Evolutionary conservation across 148 eudicot genomes (phyloP).

Genomic region (Talinum fruticosum): DNA sequence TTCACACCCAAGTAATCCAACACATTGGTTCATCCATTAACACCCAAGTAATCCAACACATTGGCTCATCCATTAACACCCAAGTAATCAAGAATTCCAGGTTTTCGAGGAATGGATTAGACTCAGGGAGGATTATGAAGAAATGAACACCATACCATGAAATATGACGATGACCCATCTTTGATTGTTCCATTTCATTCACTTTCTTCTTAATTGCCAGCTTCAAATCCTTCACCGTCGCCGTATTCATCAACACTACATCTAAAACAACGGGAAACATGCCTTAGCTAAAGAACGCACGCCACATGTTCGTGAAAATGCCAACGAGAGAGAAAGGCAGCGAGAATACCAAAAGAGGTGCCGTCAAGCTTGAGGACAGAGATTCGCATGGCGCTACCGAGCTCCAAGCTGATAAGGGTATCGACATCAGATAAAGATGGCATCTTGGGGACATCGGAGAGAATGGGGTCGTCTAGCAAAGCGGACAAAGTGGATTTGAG

Average conservation of each 20-base stretch:
- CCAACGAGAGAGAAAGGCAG: conserved; percentile 7
- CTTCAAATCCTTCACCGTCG: conserved; percentile 79
- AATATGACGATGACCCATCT: conserved; percentile 96
- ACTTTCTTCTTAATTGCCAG: conserved; percentile 62
- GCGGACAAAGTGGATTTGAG: conserved; percentile 60
- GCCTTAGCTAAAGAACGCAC: neutral
- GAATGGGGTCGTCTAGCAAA: conserved; percentile 69
- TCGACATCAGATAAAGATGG: conserved; percentile 80
- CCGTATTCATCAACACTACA: conserved; percentile 77
- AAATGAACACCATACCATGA: conserved; percentile 54
- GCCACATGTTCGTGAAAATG: conserved; percentile 29
- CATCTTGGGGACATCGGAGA: conserved; percentile 71
- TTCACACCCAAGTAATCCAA: too few relatives aligned
- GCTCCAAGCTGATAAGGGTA: conserved; percentile 78
- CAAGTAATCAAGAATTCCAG: neutral
- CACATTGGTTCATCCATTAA: too few relatives aligned
- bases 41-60: too few relatives aligned
- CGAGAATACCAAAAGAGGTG: conserved; percentile 58
- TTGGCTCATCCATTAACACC: too few relatives aligned
- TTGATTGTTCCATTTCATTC: conserved; percentile 68
- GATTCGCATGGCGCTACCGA: conserved; percentile 95
- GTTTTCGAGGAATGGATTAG: too few relatives aligned
- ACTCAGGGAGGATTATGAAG: neutral
- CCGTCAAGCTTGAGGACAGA: conserved; percentile 73
- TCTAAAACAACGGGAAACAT: conserved; percentile 35